A percentile compares a stretch with the other conserved stretches of the same genome.
These are phyloP conservation scores for Colletotrichum sp. DNA, from an alignment of 2,329 filamentous ascomycete species.

Conservation along the genomic window DNA sequence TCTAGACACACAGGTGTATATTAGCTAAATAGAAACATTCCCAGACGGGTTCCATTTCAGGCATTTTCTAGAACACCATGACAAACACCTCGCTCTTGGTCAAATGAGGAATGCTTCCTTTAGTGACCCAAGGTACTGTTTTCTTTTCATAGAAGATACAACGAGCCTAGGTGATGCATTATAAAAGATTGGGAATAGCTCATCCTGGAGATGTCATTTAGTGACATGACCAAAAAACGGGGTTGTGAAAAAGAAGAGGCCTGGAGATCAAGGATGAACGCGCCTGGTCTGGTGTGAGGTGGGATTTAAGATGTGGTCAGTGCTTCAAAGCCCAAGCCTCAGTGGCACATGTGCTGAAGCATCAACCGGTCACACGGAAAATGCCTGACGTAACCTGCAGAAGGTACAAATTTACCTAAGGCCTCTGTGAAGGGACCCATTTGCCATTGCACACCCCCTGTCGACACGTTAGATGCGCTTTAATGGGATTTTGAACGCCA, in stretches of 20 bases:
- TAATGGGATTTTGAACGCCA: conserved; percentile 12
- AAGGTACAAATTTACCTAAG: not conserved
- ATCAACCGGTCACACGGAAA: not conserved
- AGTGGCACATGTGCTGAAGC: not conserved
- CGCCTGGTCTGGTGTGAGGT: not conserved
- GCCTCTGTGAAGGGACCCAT: not conserved
- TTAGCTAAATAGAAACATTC: not conserved
- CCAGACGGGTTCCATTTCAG: not conserved
- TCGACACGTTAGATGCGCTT: conserved; percentile 11
- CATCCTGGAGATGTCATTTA: not conserved
- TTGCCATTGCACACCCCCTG: not conserved
- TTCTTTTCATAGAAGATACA: not conserved
- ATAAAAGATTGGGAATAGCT: not conserved
- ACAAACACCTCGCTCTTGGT: not conserved
- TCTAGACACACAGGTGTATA: not conserved
- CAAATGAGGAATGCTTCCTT: not conserved
- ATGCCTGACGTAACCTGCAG: not conserved
- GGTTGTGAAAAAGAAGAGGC: not conserved
- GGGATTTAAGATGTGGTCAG: conserved; percentile 16
- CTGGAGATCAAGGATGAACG: not conserved
- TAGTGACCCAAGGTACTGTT: not conserved
- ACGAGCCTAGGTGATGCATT: too few relatives aligned
- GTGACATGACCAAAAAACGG: not conserved
- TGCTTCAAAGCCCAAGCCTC: not conserved
- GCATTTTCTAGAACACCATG: not conserved